Evolutionary conservation across 2,329 filamentous ascomycete genomes (phyloP).

Genomic region (Penicillium sp.): DNA sequence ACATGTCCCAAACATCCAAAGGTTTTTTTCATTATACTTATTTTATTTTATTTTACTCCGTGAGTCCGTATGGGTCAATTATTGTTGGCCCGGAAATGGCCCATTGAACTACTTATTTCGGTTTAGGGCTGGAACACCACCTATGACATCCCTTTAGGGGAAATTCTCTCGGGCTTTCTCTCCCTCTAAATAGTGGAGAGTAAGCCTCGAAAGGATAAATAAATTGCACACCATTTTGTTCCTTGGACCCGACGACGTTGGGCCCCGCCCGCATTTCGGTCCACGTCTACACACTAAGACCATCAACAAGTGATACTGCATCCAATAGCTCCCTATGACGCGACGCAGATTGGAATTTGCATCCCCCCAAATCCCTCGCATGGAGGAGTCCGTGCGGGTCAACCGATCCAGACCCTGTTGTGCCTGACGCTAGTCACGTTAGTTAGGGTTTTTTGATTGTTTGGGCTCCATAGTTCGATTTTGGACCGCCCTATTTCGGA

Average conservation of each 20-base stretch:
- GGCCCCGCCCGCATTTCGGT: background rate
- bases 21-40: background rate
- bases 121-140: background rate
- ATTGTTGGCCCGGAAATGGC: background rate
- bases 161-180: background rate
- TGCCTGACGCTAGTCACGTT: constrained; percentile 1
- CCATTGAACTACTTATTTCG: background rate
- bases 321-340: background rate
- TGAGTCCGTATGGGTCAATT: background rate
- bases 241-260: background rate
- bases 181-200: background rate
- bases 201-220: background rate
- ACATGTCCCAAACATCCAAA: constrained; percentile 4
- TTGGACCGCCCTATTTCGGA: constrained; percentile 19
- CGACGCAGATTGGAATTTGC: background rate
- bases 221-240: background rate
- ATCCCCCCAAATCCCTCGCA: constrained; percentile 1
- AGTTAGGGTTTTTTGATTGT: constrained; percentile 9
- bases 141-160: constrained; percentile 1
- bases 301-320: background rate
- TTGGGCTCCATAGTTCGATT: constrained; percentile 21
- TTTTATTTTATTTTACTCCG: background rate
- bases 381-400: background rate
- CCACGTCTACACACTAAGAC: background rate
- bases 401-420: constrained; percentile 8